Conservation (phyloP, 2,329 filamentous ascomycete genomes). For the Trichoderma sp. region DNA sequence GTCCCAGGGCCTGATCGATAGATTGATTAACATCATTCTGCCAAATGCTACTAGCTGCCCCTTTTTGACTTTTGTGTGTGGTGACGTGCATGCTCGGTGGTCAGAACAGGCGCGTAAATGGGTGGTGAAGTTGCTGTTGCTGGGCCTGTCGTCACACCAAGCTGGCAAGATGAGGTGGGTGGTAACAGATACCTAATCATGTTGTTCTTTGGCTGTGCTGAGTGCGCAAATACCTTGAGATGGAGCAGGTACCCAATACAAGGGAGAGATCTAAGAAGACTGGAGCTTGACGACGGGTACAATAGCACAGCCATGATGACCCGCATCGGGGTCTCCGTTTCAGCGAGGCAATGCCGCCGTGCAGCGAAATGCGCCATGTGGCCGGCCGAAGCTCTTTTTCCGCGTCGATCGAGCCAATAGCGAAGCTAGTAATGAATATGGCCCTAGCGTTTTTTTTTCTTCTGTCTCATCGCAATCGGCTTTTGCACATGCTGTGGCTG, state of each 20-base stretch:
- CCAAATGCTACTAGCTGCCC: not conserved
- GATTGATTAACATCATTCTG: not conserved
- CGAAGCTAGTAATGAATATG: not conserved
- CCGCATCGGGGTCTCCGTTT: constrained; percentile 28
- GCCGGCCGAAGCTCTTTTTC: constrained; percentile 12
- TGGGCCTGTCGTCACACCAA: not conserved
- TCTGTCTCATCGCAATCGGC: constrained; percentile 1
- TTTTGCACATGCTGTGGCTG: not conserved
- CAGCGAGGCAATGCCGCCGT: constrained; percentile 21
- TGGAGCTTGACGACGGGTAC: not conserved
- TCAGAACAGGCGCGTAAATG: not conserved
- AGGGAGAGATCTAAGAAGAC: not conserved
- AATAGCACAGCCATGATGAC: constrained; percentile 29
- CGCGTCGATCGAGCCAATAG: constrained; percentile 9
- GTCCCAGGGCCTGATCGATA: constrained; percentile 1
- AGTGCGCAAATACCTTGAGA: not conserved
- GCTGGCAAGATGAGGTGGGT: not conserved
- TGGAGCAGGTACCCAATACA: not conserved
- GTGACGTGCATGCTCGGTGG: constrained; percentile 1
- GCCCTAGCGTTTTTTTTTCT: constrained; percentile 2
- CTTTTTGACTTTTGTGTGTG: constrained; percentile 8
- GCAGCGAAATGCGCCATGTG: constrained; percentile 11
- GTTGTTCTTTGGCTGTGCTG: not conserved
- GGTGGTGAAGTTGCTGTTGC: not conserved
- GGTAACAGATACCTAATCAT: not conserved